Evolutionary conservation across 768 basidiomycete genomes (phyloP), one percentile per base, ranked within the genome.

Genomic region (Amanita inopinata): DNA sequence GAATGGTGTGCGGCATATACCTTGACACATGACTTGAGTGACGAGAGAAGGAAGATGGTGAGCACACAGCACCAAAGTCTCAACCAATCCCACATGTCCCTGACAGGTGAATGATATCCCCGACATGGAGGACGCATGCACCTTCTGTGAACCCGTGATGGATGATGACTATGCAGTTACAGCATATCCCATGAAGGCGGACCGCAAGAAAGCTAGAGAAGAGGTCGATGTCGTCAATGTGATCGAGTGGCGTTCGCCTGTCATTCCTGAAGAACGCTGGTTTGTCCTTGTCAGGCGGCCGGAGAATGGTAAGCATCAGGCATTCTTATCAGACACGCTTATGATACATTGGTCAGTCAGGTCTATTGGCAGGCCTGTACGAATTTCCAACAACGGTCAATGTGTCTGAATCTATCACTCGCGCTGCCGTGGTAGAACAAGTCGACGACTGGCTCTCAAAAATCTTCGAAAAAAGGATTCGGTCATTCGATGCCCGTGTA

Each of bases 151-250:
- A 50, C 76, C 80, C 0, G 51, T 85, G 20, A 62, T 63, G 9
- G 53, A 51, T 19, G 52, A 49, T 23, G n/a, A n/a, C n/a, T 32
- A 43, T 9, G 51, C 42, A 10, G 87, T 91, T 18, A 84, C 77
- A 18, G 64, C 76, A n/a, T 96, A 80, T 59, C 93, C 93, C 0
- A 89, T 94, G 85, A 85, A 80, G 54, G 74, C 68, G 14, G 77
- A 79, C 38, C 82, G 82, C 47, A 93, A 91, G 63, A 86, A 81
- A 53, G 76, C 80, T 8, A 70, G 90, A 38, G 80, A 86, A 56
- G 93, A 98, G 55, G 64, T 84, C 33, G 89, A 91, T 56, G 66
- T 83, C 10, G 88, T 94, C 9, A 84, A 78, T 51, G 79, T 90
- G n/a, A 62, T 94, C 22, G 88, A 91, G 62, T 93, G 89, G 85